Evolutionary conservation across 1,139 yeast genomes (phyloP).

Genomic region (Magnusiomyces clavatus): DNA sequence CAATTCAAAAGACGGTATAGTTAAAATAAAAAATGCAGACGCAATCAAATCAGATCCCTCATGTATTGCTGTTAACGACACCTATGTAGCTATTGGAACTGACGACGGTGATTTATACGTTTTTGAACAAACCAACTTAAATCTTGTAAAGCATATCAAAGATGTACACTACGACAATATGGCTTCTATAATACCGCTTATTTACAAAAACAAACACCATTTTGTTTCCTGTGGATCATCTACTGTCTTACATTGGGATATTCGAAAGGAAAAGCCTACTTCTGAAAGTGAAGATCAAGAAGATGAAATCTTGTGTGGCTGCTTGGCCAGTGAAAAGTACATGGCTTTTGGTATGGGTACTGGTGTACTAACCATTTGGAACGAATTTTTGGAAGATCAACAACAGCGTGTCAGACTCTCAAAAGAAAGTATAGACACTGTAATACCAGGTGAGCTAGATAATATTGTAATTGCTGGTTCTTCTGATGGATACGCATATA

Average conservation of each 20-base stretch:
- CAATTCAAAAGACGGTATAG: conserved; percentile 65
- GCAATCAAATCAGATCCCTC: conserved; percentile 46
- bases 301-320: conserved; percentile 75
- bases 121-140: conserved; percentile 47
- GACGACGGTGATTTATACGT: conserved; percentile 64
- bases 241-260: conserved; percentile 70
- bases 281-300: conserved; percentile 78
- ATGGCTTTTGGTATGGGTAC: conserved; percentile 83
- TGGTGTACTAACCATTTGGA: conserved; percentile 93
- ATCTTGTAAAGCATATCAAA: conserved; percentile 34
- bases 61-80: conserved; percentile 55
- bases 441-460: conserved; percentile 68
- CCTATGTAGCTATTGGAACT: conserved; percentile 66
- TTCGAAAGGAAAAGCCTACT: conserved; percentile 51
- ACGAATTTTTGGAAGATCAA: conserved; percentile 60
- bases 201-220: conserved; percentile 68
- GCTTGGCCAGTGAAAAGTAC: conserved; percentile 51
- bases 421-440: conserved; percentile 70
- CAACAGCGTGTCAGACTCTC: conserved; percentile 67
- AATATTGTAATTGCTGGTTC: conserved; percentile 79
- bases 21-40: conserved; percentile 44
- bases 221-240: conserved; percentile 79
- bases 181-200: conserved; percentile 50
- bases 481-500: conserved; percentile 69
- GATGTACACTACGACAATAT: conserved; percentile 59